A percentile compares a stretch with the other conserved stretches of the same genome.
phyloP scores from a whole-genome alignment of 2,329 filamentous ascomycete species.

The Neofusicoccum sp. region DNA sequence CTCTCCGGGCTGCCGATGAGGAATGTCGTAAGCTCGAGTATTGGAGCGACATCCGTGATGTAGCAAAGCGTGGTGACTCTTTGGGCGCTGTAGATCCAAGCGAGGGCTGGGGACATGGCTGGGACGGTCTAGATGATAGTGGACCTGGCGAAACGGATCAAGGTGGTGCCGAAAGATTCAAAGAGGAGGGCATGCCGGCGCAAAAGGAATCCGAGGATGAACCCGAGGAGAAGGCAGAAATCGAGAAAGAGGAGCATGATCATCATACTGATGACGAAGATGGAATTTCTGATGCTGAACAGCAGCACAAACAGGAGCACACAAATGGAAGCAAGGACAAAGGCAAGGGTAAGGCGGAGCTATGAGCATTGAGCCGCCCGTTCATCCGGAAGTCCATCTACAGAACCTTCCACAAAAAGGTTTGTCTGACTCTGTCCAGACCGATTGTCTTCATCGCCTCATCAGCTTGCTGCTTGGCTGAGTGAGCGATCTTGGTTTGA shows the following conservation, averaged over 20 bases:
- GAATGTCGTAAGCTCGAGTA: slow-evolving; percentile 81
- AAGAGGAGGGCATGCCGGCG: background rate
- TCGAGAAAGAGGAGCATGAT: too few species aligned
- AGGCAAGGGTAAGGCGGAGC: slow-evolving; percentile 18
- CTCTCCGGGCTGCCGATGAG: slow-evolving; percentile 72
- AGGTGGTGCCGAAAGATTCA: background rate
- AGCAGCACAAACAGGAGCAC: background rate
- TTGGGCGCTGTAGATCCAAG: slow-evolving; percentile 1
- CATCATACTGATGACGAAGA: background rate
- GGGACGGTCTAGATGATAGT: background rate
- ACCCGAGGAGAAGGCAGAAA: background rate
- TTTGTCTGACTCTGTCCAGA: slow-evolving; percentile 5
- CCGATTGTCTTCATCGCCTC: background rate
- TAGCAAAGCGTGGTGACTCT: slow-evolving; percentile 25
- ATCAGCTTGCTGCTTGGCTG: background rate
- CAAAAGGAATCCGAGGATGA: background rate
- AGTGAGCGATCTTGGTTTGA: background rate
- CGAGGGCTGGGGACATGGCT: slow-evolving; percentile 10
- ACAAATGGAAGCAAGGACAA: background rate
- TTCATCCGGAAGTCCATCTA: background rate
- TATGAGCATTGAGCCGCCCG: background rate
- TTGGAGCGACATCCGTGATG: slow-evolving; percentile 68
- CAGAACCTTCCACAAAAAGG: background rate
- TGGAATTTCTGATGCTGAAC: background rate
- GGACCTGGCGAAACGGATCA: background rate